Percentiles rank a stretch among this genome's conserved stretches.
phyloP scores from a whole-genome alignment of 2,329 filamentous ascomycete genomes.

The Trichoderma pleuroti region DNA sequence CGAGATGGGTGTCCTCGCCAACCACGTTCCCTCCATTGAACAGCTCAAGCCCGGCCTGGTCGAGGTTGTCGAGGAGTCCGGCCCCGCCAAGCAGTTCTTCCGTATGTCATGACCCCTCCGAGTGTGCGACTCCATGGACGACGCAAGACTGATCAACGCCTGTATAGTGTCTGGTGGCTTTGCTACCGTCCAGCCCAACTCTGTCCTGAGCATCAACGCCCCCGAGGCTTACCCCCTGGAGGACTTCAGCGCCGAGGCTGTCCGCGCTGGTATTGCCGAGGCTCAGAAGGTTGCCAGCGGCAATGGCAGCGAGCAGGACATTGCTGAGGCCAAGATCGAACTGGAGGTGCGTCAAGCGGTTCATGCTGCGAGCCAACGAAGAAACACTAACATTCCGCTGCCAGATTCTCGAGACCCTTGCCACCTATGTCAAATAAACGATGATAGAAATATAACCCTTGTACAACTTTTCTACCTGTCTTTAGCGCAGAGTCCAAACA shows the following conservation, averaged over 20 bases:
- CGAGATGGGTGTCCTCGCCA: slow-evolving; percentile 98
- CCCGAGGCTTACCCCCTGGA: slow-evolving; percentile 92
- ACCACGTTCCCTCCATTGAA: slow-evolving; percentile 98
- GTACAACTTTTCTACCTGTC: slow-evolving; percentile 38
- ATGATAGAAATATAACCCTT: slow-evolving; percentile 41
- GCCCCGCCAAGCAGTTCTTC: slow-evolving; percentile 94
- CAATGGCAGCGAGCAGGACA: slow-evolving; percentile 90
- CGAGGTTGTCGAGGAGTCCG: slow-evolving; percentile 91
- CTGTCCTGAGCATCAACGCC: slow-evolving; percentile 94
- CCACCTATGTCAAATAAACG: slow-evolving; percentile 75
- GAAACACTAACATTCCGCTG: not conserved
- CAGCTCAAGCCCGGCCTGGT: slow-evolving; percentile 96
- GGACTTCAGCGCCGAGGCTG: slow-evolving; percentile 90
- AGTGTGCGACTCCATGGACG: not conserved
- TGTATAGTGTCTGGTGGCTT: slow-evolving; percentile 87
- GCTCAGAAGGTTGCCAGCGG: slow-evolving; percentile 92
- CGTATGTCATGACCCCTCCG: slow-evolving; percentile 58
- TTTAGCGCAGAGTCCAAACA: slow-evolving; percentile 36
- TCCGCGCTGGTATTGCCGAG: slow-evolving; percentile 86
- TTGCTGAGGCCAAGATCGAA: slow-evolving; percentile 99
- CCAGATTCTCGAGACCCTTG: slow-evolving; percentile 78
- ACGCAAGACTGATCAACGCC: not conserved
- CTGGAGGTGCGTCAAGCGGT: slow-evolving; percentile 68
- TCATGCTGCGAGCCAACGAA: not conserved
- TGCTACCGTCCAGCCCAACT: slow-evolving; percentile 93